Percentiles rank a stretch among this genome's conserved stretches.
Evolutionary conservation across 2,329 filamentous ascomycete species (phyloP).

Genomic region (Thelonectria discophora): DNA sequence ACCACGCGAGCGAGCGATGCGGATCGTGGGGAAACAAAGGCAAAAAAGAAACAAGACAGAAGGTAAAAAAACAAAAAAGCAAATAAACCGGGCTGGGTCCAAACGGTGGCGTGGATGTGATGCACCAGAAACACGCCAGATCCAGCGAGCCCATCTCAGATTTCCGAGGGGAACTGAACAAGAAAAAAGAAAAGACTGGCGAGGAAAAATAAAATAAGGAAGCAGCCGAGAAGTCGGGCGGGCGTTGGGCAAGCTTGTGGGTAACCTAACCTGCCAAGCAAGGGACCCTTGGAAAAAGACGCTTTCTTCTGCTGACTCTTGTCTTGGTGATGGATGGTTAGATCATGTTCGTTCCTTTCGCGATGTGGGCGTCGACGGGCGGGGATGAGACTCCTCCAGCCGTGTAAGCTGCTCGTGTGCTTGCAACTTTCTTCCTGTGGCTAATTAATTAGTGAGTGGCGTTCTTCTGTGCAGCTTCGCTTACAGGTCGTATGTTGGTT

Average conservation of each 20-base stretch:
- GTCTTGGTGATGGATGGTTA: no score
- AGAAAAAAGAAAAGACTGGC: neutral
- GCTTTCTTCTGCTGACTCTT: no score
- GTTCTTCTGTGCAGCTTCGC: no score
- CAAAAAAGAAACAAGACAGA: neutral
- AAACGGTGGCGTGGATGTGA: neutral
- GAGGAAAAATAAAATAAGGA: neutral
- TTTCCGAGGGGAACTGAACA: neutral
- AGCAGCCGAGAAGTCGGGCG: neutral
- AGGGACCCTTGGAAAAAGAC: neutral
- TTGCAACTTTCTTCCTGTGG: no score
- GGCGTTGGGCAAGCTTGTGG: no score
- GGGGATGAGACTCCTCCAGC: no score
- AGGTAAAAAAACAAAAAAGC: neutral
- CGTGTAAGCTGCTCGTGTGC: neutral
- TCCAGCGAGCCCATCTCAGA: neutral
- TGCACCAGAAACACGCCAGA: neutral
- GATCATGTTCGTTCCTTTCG: no score
- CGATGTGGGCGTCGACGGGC: no score
- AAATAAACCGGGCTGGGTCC: neutral
- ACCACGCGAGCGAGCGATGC: neutral
- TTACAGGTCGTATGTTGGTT: no score
- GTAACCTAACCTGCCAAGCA: neutral
- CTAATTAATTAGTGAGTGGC: no score
- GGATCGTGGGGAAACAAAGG: constrained; percentile 7